A percentile compares a stretch with the other conserved stretches of the same genome.
These are phyloP conservation scores for Erysimum cheiri DNA, from an alignment of 441 rosid genomes.

Conservation along the genomic window DNA sequence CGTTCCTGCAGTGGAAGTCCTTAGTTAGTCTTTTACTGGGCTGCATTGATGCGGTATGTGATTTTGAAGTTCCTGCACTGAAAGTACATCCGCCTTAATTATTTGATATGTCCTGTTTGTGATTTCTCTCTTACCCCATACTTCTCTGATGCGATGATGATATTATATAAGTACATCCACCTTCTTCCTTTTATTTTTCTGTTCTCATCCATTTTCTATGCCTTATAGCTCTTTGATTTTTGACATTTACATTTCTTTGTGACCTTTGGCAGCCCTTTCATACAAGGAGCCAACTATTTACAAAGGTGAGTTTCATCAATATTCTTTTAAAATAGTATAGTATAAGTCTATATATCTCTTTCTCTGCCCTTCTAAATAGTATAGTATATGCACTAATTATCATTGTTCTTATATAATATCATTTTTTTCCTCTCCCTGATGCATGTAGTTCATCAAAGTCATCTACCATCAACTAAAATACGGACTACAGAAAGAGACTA, in stretches of 20 bases:
- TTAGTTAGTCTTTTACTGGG: constrained; percentile 85
- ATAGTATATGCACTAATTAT: constrained; percentile 10
- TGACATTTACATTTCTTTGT: constrained; percentile 21
- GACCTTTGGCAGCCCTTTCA: constrained; percentile 70
- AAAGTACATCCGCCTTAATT: not conserved
- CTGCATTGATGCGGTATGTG: constrained; percentile 83
- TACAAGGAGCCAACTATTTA: constrained; percentile 77
- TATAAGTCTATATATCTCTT: not conserved
- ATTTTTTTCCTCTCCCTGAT: not conserved
- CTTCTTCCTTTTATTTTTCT: no score
- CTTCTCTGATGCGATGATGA: no score
- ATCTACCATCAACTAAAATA: constrained; percentile 84
- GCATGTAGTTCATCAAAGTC: constrained; percentile 71
- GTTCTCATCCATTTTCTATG: no score
- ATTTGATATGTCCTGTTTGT: not conserved
- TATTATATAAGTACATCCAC: no score
- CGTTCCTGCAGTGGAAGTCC: constrained; percentile 92
- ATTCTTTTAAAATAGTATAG: constrained; percentile 1
- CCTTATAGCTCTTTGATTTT: constrained; percentile 22
- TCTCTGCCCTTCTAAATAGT: constrained; percentile 11
- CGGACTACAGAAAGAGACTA: constrained; percentile 76
- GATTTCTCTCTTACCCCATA: no score
- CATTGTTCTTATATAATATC: not conserved
- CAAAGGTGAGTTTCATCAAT: constrained; percentile 58
- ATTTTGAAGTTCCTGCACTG: constrained; percentile 3